phyloP scores from a whole-genome alignment of 2,329 filamentous ascomycete genomes.

The Cladobotryum protrusum region DNA sequence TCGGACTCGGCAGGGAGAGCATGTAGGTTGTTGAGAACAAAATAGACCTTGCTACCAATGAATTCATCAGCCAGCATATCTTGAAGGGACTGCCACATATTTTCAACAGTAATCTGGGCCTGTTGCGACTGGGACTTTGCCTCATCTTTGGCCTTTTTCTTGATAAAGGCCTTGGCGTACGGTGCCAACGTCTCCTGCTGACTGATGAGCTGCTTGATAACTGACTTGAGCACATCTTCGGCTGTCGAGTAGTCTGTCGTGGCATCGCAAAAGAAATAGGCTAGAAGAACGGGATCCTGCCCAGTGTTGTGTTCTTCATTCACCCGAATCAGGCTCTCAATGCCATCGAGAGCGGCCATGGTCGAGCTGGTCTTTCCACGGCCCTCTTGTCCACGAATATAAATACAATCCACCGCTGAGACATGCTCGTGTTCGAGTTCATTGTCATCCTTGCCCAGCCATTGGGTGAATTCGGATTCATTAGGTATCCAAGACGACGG shows the following conservation, averaged over 20 bases:
- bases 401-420: conserved; percentile 27
- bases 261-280: conserved; percentile 38
- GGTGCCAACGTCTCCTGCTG: conserved; percentile 27
- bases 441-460: conserved; percentile 22
- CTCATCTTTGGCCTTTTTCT: conserved; percentile 23
- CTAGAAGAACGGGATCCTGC: conserved; percentile 26
- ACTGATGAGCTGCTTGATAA: conserved; percentile 32
- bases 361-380: conserved; percentile 37
- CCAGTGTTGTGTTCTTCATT: conserved; percentile 15
- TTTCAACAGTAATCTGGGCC: conserved; percentile 29
- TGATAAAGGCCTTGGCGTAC: conserved; percentile 30
- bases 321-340: conserved; percentile 23
- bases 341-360: conserved; percentile 31
- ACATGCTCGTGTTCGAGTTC: neutral
- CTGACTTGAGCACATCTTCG: conserved; percentile 35
- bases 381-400: conserved; percentile 36
- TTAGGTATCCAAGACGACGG: conserved; percentile 34
- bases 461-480: conserved; percentile 30
- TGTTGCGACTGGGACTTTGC: conserved; percentile 8
- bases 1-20: conserved; percentile 26
- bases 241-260: conserved; percentile 31
- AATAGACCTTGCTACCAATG: conserved; percentile 25
- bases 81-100: conserved; percentile 36
- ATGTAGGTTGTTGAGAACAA: conserved; percentile 37
- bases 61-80: conserved; percentile 34